These are phyloP conservation scores for Chalciporus pseudorubinellus DNA, from an alignment of 768 basidiomycete species.

Conservation along the genomic window DNA sequence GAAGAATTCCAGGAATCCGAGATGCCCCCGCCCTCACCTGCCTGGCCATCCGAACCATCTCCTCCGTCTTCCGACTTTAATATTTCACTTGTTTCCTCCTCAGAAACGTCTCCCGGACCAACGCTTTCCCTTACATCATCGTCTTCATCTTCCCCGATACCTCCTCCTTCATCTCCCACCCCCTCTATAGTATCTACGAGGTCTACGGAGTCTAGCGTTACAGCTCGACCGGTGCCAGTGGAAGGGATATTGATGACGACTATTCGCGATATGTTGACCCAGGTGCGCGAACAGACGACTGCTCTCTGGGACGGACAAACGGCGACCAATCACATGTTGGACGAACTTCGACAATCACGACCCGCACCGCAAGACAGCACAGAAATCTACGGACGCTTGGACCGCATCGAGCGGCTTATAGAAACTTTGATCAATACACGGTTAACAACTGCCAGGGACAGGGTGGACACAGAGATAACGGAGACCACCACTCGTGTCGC, in stretches of 20 bases:
- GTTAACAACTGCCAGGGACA: constrained; percentile 3
- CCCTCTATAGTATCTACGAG: constrained; percentile 25
- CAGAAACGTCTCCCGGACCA: constrained; percentile 34
- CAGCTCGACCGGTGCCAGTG: constrained; percentile 35
- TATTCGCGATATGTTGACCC: constrained; percentile 53
- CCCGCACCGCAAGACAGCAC: constrained; percentile 40
- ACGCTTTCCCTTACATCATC: constrained; percentile 41
- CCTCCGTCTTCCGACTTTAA: constrained; percentile 28
- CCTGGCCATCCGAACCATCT: constrained; percentile 35
- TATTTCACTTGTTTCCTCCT: constrained; percentile 34
- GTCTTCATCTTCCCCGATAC: constrained; percentile 29
- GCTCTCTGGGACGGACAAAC: constrained; percentile 63
- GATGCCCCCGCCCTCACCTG: constrained; percentile 33
- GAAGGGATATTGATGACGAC: constrained; percentile 38
- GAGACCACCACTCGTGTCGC: constrained; percentile 13
- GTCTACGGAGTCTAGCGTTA: constrained; percentile 33
- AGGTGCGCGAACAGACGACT: constrained; percentile 56
- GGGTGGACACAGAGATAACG: constrained; percentile 7
- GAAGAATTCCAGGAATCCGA: constrained; percentile 12
- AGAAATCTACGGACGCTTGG: constrained; percentile 34
- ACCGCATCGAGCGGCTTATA: constrained; percentile 25
- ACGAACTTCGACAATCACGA: constrained; percentile 54
- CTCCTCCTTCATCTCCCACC: constrained; percentile 37
- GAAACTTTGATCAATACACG: constrained; percentile 7
- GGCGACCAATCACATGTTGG: constrained; percentile 56